Conservation (phyloP, 805 yeast species). For the Torulaspora indica region DNA sequence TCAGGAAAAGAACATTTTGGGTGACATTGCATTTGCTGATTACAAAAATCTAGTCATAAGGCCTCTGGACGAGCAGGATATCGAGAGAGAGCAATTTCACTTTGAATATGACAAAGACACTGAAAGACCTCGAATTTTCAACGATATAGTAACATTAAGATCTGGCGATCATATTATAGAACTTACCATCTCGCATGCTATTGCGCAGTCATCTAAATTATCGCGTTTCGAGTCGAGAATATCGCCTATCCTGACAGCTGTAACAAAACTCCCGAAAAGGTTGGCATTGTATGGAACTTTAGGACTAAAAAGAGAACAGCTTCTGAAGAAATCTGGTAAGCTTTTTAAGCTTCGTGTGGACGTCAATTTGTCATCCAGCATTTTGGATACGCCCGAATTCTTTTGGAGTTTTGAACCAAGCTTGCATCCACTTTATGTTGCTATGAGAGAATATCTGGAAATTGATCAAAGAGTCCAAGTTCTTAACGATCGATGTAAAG, state of each 20-base stretch:
- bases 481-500: slow-evolving; percentile 87
- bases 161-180: slow-evolving; percentile 91
- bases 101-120: slow-evolving; percentile 50
- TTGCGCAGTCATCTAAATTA: slow-evolving; percentile 91
- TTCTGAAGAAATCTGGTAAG: slow-evolving; percentile 83
- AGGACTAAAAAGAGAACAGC: slow-evolving; percentile 78
- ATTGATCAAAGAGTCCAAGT: slow-evolving; percentile 94
- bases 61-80: slow-evolving; percentile 80
- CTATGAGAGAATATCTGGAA: slow-evolving; percentile 87
- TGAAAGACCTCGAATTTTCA: slow-evolving; percentile 71
- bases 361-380: slow-evolving; percentile 84
- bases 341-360: slow-evolving; percentile 87
- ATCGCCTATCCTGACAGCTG: slow-evolving; percentile 75
- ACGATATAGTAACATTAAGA: slow-evolving; percentile 87
- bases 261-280: slow-evolving; percentile 83
- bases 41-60: slow-evolving; percentile 54
- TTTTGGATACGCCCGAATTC: slow-evolving; percentile 91
- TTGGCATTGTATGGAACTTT: slow-evolving; percentile 85
- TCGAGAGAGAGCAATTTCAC: slow-evolving; percentile 76
- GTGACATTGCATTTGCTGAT: slow-evolving; percentile 67
- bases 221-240: slow-evolving; percentile 89
- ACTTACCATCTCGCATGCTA: slow-evolving; percentile 89
- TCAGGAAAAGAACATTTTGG: slow-evolving; percentile 89
- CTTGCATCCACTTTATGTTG: slow-evolving; percentile 83
- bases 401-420: slow-evolving; percentile 97